These are phyloP conservation scores for Candida ovalis DNA, from an alignment of 805 yeast genomes.

Conservation along the genomic window DNA sequence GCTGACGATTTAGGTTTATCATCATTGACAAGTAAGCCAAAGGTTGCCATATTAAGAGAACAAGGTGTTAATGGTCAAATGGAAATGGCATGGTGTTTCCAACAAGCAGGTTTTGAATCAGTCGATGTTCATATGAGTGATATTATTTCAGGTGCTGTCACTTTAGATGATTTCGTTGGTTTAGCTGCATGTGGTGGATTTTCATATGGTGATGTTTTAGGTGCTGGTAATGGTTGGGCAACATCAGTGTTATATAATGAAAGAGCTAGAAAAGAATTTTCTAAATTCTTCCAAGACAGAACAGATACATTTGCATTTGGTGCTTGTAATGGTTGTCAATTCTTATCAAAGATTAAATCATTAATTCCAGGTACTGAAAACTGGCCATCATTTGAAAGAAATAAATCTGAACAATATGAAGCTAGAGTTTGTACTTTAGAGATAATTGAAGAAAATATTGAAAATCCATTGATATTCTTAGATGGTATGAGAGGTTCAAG, in stretches of 20 bases:
- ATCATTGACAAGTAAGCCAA: conserved; percentile 51
- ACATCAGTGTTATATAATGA: conserved; percentile 87
- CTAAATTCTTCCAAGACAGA: conserved; percentile 78
- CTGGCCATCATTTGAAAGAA: conserved; percentile 96
- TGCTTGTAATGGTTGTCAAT: conserved; percentile 98
- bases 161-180: conserved; percentile 80
- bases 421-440: conserved; percentile 92
- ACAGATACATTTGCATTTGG: conserved; percentile 94
- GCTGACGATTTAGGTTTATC: conserved; percentile 43
- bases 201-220: conserved; percentile 97
- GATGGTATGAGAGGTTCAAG: conserved; percentile 90
- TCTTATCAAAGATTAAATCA: conserved; percentile 78
- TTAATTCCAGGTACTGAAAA: conserved; percentile 89
- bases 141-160: conserved; percentile 65
- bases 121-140: conserved; percentile 97
- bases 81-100: conserved; percentile 98
- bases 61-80: conserved; percentile 98
- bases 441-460: conserved; percentile 50
- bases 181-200: conserved; percentile 99
- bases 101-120: conserved; percentile 91
- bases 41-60: conserved; percentile 94
- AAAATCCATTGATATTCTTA: conserved; percentile 63
- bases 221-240: conserved; percentile 99
- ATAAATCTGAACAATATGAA: conserved; percentile 90
- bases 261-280: conserved; percentile 69